A percentile compares a stretch with the other conserved stretches of the same genome.
These are phyloP conservation scores for Podospora sp. DNA, from an alignment of 495 filamentous ascomycete genomes.

Conservation along the genomic window DNA sequence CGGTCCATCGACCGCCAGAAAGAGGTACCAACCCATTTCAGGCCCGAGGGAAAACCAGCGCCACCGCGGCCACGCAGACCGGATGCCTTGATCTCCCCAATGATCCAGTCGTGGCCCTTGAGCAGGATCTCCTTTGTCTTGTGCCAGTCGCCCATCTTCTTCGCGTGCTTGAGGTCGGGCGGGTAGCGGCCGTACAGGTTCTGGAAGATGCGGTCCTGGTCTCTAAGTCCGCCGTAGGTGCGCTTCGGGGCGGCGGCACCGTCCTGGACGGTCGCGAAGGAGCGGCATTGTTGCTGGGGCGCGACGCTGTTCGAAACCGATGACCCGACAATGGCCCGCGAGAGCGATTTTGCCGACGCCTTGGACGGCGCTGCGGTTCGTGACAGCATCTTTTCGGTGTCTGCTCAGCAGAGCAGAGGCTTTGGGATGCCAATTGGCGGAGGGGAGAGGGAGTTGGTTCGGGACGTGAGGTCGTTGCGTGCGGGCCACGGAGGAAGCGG, in stretches of 20 bases:
- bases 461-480: slow-evolving; percentile 21
- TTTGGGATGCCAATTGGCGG: slow-evolving; percentile 45
- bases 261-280: slow-evolving; percentile 89
- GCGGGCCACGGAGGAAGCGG: slow-evolving; percentile 14
- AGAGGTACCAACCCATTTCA: slow-evolving; percentile 87
- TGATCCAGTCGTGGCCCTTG: slow-evolving; percentile 99
- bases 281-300: slow-evolving; percentile 27
- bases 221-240: slow-evolving; percentile 80
- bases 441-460: slow-evolving; percentile 20
- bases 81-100: slow-evolving; percentile 92
- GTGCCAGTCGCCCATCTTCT: slow-evolving; percentile 99
- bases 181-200: slow-evolving; percentile 95
- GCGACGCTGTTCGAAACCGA: slow-evolving; percentile 11
- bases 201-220: slow-evolving; percentile 98
- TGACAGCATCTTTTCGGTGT: slow-evolving; percentile 47
- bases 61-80: slow-evolving; percentile 94
- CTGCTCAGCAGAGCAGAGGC: slow-evolving; percentile 51
- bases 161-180: slow-evolving; percentile 86
- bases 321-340: slow-evolving; percentile 37
- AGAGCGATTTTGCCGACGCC: slow-evolving; percentile 45
- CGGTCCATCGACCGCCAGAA: background rate
- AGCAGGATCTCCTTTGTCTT: slow-evolving; percentile 97
- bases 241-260: slow-evolving; percentile 69
- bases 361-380: slow-evolving; percentile 49
- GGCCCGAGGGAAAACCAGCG: slow-evolving; percentile 93